Evolutionary conservation across 176 grass and related monocot species (phyloP).

Genomic region (Rhynchospora pubera): DNA sequence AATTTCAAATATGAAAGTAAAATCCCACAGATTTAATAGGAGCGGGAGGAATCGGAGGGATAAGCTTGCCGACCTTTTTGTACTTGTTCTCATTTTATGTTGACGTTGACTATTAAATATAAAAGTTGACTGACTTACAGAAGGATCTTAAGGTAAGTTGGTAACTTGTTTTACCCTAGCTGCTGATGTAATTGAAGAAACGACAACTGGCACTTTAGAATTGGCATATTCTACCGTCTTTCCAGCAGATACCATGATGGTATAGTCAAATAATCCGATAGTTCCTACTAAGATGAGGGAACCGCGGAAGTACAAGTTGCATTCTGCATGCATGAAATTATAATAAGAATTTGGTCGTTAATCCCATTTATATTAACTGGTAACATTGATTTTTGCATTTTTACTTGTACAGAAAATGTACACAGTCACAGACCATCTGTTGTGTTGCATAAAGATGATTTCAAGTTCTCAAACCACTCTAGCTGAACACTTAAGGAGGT

Average conservation of each 20-base stretch:
- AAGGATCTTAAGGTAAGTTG: too few relatives aligned
- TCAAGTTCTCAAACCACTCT: slow-evolving; percentile 28
- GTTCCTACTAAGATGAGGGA: slow-evolving; percentile 29
- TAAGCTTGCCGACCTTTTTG: background rate
- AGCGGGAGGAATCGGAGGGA: background rate
- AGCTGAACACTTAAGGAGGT: slow-evolving; percentile 34
- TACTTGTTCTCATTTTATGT: background rate
- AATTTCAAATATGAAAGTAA: background rate
- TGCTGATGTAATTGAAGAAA: slow-evolving; percentile 10
- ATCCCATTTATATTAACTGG: background rate
- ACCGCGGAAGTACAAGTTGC: slow-evolving; percentile 3
- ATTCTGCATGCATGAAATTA: background rate
- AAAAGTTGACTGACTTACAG: background rate
- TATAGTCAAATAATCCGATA: slow-evolving; percentile 29
- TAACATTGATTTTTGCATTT: background rate
- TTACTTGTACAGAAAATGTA: background rate
- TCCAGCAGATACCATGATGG: background rate
- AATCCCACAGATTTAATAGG: too few relatives aligned
- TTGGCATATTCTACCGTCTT: slow-evolving; percentile 11
- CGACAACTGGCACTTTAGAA: slow-evolving; percentile 6
- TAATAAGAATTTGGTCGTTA: background rate
- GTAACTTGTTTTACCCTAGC: slow-evolving; percentile 27
- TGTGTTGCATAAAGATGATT: slow-evolving; percentile 33
- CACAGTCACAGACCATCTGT: background rate
- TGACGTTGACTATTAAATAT: background rate